Evolutionary conservation across 257 asterid species (phyloP), one percentile per base, ranked within the genome.

Genomic region (Agastache rugosa): DNA sequence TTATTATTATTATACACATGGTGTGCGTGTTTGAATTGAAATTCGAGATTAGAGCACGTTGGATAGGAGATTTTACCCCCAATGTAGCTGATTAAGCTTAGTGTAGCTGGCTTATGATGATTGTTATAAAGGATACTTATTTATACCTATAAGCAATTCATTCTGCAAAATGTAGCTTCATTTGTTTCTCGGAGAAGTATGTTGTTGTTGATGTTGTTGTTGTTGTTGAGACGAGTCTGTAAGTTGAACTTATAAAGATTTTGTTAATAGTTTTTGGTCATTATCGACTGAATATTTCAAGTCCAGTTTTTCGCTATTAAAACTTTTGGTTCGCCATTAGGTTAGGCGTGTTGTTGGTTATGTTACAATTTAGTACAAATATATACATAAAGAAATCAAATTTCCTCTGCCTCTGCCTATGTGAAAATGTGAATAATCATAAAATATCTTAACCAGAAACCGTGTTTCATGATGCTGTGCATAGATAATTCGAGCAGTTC

Each of bases 401-500:
- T 20, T 53, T 64, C 41, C 31, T 65, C 60, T 25, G 11, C 23
- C 47, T 63, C 65, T 47, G 6, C n/a, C 51, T 63, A 10, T 19
- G 5, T 34, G 65, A 3, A 10, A 14, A 63, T 44, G 63, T 63
- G 23, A 56, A 50, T 12, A 5, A 17, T 14, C 6, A 8, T 27
- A 31, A 17, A 8, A n/a, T 23, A 59, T 68, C 20, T 60, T n/a
- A 69, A 19, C 17, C 1, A 9, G 10, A 17, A 15, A 7, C 62
- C 72, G 59, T 42, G 56, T 79, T 78, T 80, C 19, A 25, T 81
- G 71, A 54, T 83, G 53, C 50, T 60, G 63, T 76, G 69, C 51
- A 59, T 68, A 88, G 92, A 80, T 76, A 10, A 67, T 11, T 56
- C 8, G 54, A 77, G 80, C 48, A 63, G 58, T 39, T 23, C 69